These are phyloP conservation scores for Leptographium flavum DNA, from an alignment of 2,329 filamentous ascomycete species.

Conservation along the genomic window DNA sequence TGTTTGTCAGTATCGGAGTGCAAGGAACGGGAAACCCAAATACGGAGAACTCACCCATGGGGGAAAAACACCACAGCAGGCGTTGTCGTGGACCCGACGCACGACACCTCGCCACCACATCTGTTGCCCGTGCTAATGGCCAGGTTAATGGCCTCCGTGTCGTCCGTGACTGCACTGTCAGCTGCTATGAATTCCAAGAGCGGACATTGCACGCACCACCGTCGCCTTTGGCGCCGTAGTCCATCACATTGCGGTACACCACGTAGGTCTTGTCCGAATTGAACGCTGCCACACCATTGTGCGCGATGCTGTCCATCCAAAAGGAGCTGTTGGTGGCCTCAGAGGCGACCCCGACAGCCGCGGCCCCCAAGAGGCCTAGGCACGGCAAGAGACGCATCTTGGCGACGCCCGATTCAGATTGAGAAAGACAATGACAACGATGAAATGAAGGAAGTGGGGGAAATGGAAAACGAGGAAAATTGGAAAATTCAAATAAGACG, in stretches of 20 bases:
- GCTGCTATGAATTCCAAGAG: no score
- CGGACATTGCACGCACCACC: slow-evolving; percentile 27
- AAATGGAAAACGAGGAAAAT: no score
- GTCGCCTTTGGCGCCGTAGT: slow-evolving; percentile 53
- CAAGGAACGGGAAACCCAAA: no score
- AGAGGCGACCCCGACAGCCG: slow-evolving; percentile 1
- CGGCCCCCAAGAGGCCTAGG: neutral
- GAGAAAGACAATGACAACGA: neutral
- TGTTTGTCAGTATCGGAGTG: slow-evolving; percentile 2
- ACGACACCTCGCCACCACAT: slow-evolving; percentile 15
- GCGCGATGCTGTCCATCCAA: slow-evolving; percentile 30
- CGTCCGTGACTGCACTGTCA: slow-evolving; percentile 39
- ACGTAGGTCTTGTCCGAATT: slow-evolving; percentile 20
- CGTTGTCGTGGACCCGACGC: slow-evolving; percentile 10
- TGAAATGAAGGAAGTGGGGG: neutral
- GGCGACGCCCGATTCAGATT: neutral
- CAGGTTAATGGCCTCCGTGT: slow-evolving; percentile 56
- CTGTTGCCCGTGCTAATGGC: slow-evolving; percentile 36
- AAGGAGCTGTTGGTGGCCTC: slow-evolving; percentile 15
- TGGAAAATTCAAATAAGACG: no score
- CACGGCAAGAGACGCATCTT: slow-evolving; percentile 3
- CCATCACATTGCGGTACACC: slow-evolving; percentile 12
- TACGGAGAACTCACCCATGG: slow-evolving; percentile 9
- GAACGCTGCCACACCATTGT: slow-evolving; percentile 32
- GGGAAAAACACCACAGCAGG: slow-evolving; percentile 14